phyloP scores from a whole-genome alignment of 768 basidiomycete species.

The Strobilomyces echinocephalus region DNA sequence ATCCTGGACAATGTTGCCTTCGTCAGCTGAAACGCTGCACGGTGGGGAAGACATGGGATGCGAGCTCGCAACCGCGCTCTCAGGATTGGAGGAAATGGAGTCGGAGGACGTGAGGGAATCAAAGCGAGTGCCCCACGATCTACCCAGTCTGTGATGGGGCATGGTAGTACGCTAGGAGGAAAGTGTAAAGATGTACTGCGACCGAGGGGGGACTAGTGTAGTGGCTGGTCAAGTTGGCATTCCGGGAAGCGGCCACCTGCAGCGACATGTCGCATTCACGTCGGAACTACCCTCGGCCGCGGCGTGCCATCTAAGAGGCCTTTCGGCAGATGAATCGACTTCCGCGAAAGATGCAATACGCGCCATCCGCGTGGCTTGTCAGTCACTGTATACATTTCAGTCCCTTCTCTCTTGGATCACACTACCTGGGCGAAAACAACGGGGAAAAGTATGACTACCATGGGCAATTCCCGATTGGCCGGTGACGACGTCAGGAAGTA shows the following conservation, averaged over 20 bases:
- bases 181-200: constrained; percentile 16
- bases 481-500: constrained; percentile 8
- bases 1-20: constrained; percentile 34
- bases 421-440: constrained; percentile 21
- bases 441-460: constrained; percentile 20
- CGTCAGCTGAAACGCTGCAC: constrained; percentile 13
- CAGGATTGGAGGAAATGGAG: constrained; percentile 38
- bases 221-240: constrained; percentile 20
- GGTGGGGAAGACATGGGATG: constrained; percentile 15
- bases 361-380: constrained; percentile 7
- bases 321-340: constrained; percentile 21
- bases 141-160: constrained; percentile 42
- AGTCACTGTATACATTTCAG: constrained; percentile 24
- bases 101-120: constrained; percentile 56
- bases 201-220: constrained; percentile 5
- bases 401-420: constrained; percentile 27
- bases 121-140: constrained; percentile 71
- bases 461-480: constrained; percentile 5
- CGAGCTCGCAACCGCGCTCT: constrained; percentile 7
- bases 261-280: constrained; percentile 20
- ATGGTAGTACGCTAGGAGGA: constrained; percentile 31
- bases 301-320: constrained; percentile 10
- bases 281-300: constrained; percentile 12
- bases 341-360: constrained; percentile 21
- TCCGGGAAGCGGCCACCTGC: constrained; percentile 7